Evolutionary conservation across 116 monocot species (phyloP), one percentile per base, ranked within the genome.

Genomic region (Thalassia testudinum): DNA sequence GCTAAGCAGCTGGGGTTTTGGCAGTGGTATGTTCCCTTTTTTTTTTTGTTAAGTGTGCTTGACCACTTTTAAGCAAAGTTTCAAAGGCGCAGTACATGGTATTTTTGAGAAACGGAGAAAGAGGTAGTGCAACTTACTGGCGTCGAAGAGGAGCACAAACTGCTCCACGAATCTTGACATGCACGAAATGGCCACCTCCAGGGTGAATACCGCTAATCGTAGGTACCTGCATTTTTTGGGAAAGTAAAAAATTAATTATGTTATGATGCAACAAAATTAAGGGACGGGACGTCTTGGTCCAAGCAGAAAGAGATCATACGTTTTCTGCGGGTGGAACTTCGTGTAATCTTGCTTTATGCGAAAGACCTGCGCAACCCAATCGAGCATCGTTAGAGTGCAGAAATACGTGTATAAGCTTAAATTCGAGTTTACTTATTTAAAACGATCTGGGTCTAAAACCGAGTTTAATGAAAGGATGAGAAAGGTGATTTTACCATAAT

Each of bases 341-440:
- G 66, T 56, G 59, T 95, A 87, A 21, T 95, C 95, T 53, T 95
- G 95, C 62, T 95, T 95, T 53, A 88, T 68, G 5, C 95, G 70
- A 47, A 95, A 88, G 13, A 95, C 74, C 95, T 95, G 66, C 21
- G 74, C 1, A 10, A 19, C 14, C 38, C 57, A 3, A 50, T 50
- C 50, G 22, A n/a, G 18, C 15, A 16, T 2, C 19, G 45, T 40
- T 40, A 8, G 40, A 8, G 7, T 40, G 40, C 40, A 40, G 14
- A 40, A n/a, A n/a, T n/a, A n/a, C n/a, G n/a, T n/a, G n/a, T n/a
- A n/a, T n/a, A n/a, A n/a, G n/a, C n/a, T n/a, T n/a, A n/a, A n/a
- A n/a, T n/a, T n/a, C n/a, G n/a, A n/a, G n/a, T n/a, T n/a, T n/a
- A n/a, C n/a, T n/a, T n/a, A n/a, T n/a, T n/a, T n/a, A n/a, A n/a